Evolutionary conservation across 768 basidiomycete species (phyloP), one percentile per base, ranked within the genome.

Genomic region (Leccinum broughii): DNA sequence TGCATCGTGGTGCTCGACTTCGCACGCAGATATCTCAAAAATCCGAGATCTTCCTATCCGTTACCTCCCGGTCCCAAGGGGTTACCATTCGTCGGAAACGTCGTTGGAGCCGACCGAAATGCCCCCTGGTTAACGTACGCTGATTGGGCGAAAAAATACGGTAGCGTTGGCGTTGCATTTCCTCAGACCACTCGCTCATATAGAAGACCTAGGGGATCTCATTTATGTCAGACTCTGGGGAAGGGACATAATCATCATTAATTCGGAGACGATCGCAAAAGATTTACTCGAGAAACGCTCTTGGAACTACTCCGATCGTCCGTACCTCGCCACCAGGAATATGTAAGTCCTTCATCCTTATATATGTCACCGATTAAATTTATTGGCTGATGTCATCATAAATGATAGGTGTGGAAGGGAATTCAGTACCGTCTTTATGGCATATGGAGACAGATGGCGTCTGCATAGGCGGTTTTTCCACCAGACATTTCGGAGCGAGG

Each of bases 231-330:
- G 74, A 34, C 66, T 78, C 26, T 76, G 81, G 61, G 83, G 81
- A 59, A 73, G 70, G n/a, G 72, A 71, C 22, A 72, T 79, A 14
- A 71, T 86, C 51, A 68, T 85, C 59, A 67, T 86, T 22, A 85
- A 81, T 69, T 77, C 77, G 17, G 72, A 72, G 39, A 74, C 74
- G 55, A 72, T 76, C 10, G 80, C 76, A 2, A 65, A 72, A 30
- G 81, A 83, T 51, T 72, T 86, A 13, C 74, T 86, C 37, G 82
- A 83, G 51, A 68, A 72, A 34, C 78, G 81, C 11, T 79, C 81
- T 9, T 67, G 66, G 13, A 77, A 81, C 50, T 84, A 84, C 62
- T 83, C 83, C 5, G 82, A 82, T 61, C 78, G 85, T 8, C 84
- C 83, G 24, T 61, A 56, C 35, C 50, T 74, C 37, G 52, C 63